These are phyloP conservation scores for Teunomyces kruisii DNA, from an alignment of 805 yeast species.

Conservation along the genomic window DNA sequence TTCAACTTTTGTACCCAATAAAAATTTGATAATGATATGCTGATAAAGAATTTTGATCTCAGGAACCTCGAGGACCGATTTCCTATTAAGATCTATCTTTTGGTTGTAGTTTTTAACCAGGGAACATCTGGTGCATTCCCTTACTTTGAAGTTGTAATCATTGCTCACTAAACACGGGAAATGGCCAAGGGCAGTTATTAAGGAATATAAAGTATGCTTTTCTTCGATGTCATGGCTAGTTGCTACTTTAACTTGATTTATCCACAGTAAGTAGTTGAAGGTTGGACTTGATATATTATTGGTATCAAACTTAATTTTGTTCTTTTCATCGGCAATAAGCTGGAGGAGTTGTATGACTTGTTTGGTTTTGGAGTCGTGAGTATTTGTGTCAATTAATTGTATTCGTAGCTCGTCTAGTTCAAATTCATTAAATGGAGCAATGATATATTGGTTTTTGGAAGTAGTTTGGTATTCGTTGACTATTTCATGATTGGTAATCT, in stretches of 20 bases:
- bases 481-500: slow-evolving; percentile 6
- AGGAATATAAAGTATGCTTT: slow-evolving; percentile 19
- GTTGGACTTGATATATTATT: slow-evolving; percentile 2
- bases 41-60: slow-evolving; percentile 24
- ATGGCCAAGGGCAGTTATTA: slow-evolving; percentile 41
- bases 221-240: slow-evolving; percentile 11
- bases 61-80: slow-evolving; percentile 18
- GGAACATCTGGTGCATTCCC: slow-evolving; percentile 40
- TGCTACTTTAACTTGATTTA: slow-evolving; percentile 15
- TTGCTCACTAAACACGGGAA: slow-evolving; percentile 42
- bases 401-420: slow-evolving; percentile 17
- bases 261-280: slow-evolving; percentile 20
- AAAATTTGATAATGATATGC: slow-evolving; percentile 20
- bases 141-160: slow-evolving; percentile 30
- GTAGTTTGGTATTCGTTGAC: slow-evolving; percentile 12
- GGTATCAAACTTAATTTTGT: neutral
- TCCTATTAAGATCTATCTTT: slow-evolving; percentile 22
- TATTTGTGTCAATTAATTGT: slow-evolving; percentile 1
- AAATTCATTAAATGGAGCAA: slow-evolving; percentile 17
- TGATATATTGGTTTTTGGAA: slow-evolving; percentile 8
- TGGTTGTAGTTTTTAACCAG: slow-evolving; percentile 22
- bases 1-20: slow-evolving; percentile 10
- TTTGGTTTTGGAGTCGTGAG: slow-evolving; percentile 1
- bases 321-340: neutral
- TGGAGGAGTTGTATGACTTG: neutral